phyloP scores from a whole-genome alignment of 1,284 basidiomycete genomes.

The Chondrostereum purpureum region DNA sequence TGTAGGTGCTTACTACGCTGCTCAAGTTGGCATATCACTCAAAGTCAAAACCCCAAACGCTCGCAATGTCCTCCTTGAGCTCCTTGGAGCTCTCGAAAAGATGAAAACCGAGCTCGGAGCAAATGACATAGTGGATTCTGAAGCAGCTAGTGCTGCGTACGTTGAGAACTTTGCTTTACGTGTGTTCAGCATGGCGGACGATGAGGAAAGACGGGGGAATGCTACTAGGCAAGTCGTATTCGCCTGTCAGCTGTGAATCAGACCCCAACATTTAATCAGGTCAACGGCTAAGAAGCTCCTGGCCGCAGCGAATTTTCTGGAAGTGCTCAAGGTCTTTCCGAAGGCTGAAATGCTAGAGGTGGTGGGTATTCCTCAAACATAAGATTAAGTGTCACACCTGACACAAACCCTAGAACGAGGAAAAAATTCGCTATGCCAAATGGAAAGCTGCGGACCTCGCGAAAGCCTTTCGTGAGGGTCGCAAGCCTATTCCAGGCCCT shows the following conservation, averaged over 20 bases:
- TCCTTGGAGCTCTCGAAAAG: conserved; percentile 77
- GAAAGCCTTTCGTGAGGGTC: conserved; percentile 84
- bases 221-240: conserved; percentile 55
- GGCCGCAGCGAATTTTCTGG: conserved; percentile 83
- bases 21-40: conserved; percentile 77
- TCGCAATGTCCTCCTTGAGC: conserved; percentile 64
- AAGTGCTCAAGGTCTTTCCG: conserved; percentile 75
- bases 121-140: conserved; percentile 80
- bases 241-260: not conserved
- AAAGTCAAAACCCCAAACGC: conserved; percentile 55
- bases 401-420: conserved; percentile 67
- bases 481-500: conserved; percentile 63
- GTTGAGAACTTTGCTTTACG: conserved; percentile 92
- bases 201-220: conserved; percentile 76
- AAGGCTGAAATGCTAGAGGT: conserved; percentile 44
- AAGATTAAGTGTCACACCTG: too few species aligned
- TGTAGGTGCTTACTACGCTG: conserved; percentile 83
- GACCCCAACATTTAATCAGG: conserved; percentile 31
- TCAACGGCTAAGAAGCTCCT: conserved; percentile 85
- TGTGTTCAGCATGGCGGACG: conserved; percentile 86
- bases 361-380: too few species aligned
- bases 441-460: conserved; percentile 91
- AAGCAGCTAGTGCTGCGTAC: conserved; percentile 79
- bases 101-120: conserved; percentile 72
- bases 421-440: conserved; percentile 84